These are phyloP conservation scores for Boletus barrowsii DNA, from an alignment of 768 basidiomycete species.

Conservation along the genomic window DNA sequence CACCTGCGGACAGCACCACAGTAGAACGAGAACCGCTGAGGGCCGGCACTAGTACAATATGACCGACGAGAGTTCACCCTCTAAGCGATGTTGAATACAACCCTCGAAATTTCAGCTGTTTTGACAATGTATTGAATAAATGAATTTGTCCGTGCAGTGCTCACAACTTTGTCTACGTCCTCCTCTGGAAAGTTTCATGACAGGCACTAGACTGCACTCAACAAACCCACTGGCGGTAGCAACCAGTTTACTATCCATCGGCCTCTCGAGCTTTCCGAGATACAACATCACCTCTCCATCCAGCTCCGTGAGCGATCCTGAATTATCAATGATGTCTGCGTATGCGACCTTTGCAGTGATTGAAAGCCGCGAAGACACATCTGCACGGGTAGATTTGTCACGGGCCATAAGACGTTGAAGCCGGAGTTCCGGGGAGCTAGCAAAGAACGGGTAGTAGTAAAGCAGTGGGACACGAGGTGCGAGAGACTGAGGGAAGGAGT, in stretches of 20 bases:
- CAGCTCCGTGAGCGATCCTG: constrained; percentile 69
- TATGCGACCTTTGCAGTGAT: constrained; percentile 78
- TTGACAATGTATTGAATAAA: no score
- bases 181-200: constrained; percentile 28
- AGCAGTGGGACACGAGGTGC: background rate
- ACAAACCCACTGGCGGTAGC: constrained; percentile 50
- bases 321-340: constrained; percentile 88
- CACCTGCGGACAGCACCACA: no score
- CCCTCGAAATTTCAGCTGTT: no score
- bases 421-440: constrained; percentile 79
- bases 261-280: constrained; percentile 40
- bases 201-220: constrained; percentile 45
- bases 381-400: constrained; percentile 60
- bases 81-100: no score
- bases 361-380: constrained; percentile 77
- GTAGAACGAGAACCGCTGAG: no score
- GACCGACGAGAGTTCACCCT: no score
- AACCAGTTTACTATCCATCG: constrained; percentile 63
- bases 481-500: background rate
- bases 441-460: background rate
- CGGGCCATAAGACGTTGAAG: constrained; percentile 75
- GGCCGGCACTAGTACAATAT: no score
- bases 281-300: constrained; percentile 43
- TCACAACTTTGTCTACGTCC: no score
- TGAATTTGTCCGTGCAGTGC: no score